phyloP scores from a whole-genome alignment of 78 protist genomes.

The Dictyostelium discoideum region dicty_2.7 NC_007088.5:4546001-4546500 shows the following conservation, averaged over 20 bases:
- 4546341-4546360: not conserved
- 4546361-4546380: not conserved
- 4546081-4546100: not conserved
- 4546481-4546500: not conserved
- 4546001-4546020: not conserved
- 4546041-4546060: not conserved
- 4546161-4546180: not conserved
- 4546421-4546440: not conserved
- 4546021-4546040: not conserved
- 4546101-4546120: not conserved
- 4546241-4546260: not conserved
- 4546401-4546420: not conserved
- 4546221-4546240: constrained; percentile 17
- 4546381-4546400: not conserved
- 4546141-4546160: not conserved
- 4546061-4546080: not conserved
- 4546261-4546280: not conserved
- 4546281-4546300: constrained; percentile 32
- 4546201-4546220: constrained; percentile 2
- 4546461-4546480: not conserved
- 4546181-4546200: constrained; percentile 5
- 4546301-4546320: not conserved
- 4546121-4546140: not conserved
- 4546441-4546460: constrained; percentile 13
- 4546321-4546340: not conserved